Base-by-base conservation (phyloP, 495 filamentous ascomycete species). In the Annulohypoxylon moriforme region DNA sequence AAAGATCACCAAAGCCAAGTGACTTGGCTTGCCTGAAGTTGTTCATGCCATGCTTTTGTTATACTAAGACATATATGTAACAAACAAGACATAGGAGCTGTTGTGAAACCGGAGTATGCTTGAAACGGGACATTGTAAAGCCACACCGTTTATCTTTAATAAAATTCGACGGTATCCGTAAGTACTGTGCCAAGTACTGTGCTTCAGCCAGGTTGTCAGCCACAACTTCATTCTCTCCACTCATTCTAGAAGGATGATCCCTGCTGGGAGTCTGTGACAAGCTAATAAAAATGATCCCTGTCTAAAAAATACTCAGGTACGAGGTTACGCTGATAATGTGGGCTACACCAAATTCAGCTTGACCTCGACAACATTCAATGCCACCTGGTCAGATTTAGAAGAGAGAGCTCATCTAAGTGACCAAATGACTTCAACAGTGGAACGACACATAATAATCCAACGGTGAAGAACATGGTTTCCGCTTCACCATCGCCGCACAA, bases 401-500 rank as follows among this genome's bases (percentile, higher is more conserved):
- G 14, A 8, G 25, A 50, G 24, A 59, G 36, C 52, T 53, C 52
- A 50, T 27, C 27, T 34, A 44, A 44, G 16, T 18, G 40, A 44
- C 33, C 46, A 49, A 50, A 76, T 76, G 74, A 34, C 11, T 44
- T 14, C 59, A 25, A 6, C 25, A 25, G 0, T 16, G 13, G 24
- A 7, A 6, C 13, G 31, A 20, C 34, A 16, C n/a, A 18, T 31
- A 34, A 40, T 60, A 9, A 72, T 29, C 18, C 27, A 46, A 64
- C 69, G 80, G 77, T 81, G 66, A 73, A 44, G 72, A 82, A 73
- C 60, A 85, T 85, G 83, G 78, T 79, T 52, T 67, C 75, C 9
- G 67, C 79, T 24, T 78, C 81, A 40, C 79, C 83, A 31, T 80
- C 84, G 57, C 76, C 80, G 9, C 84, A 85, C 70, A 86, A 86